Evolutionary conservation across 352 stramenopile species (phyloP), one percentile per base, ranked within the genome.

Genomic region (Bremia lactucae): DNA sequence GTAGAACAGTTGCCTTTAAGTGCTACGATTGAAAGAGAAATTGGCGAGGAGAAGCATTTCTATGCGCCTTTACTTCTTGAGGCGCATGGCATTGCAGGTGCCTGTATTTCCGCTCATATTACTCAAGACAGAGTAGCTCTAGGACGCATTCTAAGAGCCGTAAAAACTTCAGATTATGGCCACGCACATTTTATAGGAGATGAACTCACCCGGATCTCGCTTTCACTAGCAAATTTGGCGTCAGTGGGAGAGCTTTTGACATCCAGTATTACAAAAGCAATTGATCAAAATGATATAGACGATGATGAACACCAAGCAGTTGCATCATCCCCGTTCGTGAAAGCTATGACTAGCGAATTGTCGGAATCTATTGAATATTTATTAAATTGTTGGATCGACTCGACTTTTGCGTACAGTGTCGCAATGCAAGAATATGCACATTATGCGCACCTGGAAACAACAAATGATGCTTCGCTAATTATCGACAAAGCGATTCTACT

Each of bases 111-210:
- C 3, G 64, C 57, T 22, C 59, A 80, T 35, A 41, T 90, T 1
- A 60, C 84, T 21, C 62, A 83, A 56, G 75, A 90, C 49, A 87
- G 84, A 40, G 62, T 87, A 21, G 78, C 64, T 1, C 53, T 87
- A 26, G 61, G 63, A 23, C 69, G 78, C 28, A 72, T 90, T 14
- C 34, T 89, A 19, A 75, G 62, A 51, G 76, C 76, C 49, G 45
- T 84, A 9, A 31, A 71, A 15, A 68, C 52, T 11, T 52, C 66
- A 38, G 74, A 87, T 38, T 86, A 80, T 49, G 66, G 70, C 1
- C 72, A 89, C 38, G 46, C 50, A 0, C 65, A 87, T 40, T 82
- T 70, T 31, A 58, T 78, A 16, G 73, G 72, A 15, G 74, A 82
- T 31, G 72, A 87, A 36, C 43, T 68, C 20, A 78, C 63, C 7